Percentiles rank a stretch among this genome's conserved stretches.
Evolutionary conservation across 768 basidiomycete species (phyloP).

Genomic region (Epithele typhae): DNA sequence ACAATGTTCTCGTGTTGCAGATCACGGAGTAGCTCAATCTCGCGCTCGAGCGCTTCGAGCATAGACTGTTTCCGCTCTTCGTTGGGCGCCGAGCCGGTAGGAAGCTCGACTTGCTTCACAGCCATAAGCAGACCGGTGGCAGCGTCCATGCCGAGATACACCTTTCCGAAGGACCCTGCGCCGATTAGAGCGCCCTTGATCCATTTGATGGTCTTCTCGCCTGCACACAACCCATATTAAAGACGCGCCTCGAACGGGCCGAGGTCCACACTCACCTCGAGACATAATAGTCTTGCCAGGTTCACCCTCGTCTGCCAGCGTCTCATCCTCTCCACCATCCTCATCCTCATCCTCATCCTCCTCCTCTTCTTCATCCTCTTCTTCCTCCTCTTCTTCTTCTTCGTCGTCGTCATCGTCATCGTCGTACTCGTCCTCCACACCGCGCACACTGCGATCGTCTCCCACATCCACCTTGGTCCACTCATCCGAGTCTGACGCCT

Average conservation of each 20-base stretch:
- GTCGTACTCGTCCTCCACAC: slow-evolving; percentile 42
- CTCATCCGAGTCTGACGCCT: slow-evolving; percentile 49
- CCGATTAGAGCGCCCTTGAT: slow-evolving; percentile 96
- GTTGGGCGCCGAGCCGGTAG: slow-evolving; percentile 76
- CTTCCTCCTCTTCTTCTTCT: slow-evolving; percentile 37
- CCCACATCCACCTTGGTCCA: slow-evolving; percentile 70
- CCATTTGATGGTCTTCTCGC: slow-evolving; percentile 80
- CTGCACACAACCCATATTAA: slow-evolving; percentile 7
- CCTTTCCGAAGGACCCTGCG: slow-evolving; percentile 91
- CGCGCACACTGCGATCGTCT: slow-evolving; percentile 34
- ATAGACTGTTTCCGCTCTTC: slow-evolving; percentile 93
- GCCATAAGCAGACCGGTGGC: slow-evolving; percentile 90
- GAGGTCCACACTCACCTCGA: slow-evolving; percentile 39
- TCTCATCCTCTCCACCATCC: slow-evolving; percentile 34
- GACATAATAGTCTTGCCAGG: slow-evolving; percentile 51
- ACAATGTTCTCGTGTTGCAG: slow-evolving; percentile 96
- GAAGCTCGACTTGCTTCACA: slow-evolving; percentile 94
- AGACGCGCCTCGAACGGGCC: too few relatives aligned
- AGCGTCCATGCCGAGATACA: slow-evolving; percentile 95
- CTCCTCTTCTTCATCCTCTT: slow-evolving; percentile 34
- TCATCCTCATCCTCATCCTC: slow-evolving; percentile 39
- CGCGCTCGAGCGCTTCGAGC: slow-evolving; percentile 86
- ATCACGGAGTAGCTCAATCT: slow-evolving; percentile 91
- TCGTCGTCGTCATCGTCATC: slow-evolving; percentile 41
- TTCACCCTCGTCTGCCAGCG: slow-evolving; percentile 38